These are phyloP conservation scores for Dryas octopetala DNA, from an alignment of 306 rosid species.

Conservation along the genomic window DNA sequence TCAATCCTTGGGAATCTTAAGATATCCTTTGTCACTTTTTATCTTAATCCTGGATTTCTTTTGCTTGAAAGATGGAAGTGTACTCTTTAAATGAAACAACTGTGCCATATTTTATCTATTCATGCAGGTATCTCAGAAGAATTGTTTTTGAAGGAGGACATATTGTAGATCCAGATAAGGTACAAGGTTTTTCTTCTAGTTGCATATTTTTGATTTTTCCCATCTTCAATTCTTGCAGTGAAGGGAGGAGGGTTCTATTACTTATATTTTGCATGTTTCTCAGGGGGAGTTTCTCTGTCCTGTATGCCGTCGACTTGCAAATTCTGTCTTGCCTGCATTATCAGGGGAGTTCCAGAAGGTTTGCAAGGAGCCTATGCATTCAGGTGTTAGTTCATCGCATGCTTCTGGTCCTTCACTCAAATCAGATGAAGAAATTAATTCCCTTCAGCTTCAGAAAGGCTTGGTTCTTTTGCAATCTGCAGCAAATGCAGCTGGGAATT, in stretches of 20 bases:
- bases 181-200: slow-evolving; percentile 18
- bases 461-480: slow-evolving; percentile 68
- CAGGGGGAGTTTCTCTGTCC: slow-evolving; percentile 99
- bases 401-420: slow-evolving; percentile 31
- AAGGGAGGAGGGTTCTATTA: slow-evolving; percentile 18
- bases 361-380: slow-evolving; percentile 41
- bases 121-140: slow-evolving; percentile 76
- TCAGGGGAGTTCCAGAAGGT: slow-evolving; percentile 54
- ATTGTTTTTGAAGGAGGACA: slow-evolving; percentile 98
- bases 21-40: slow-evolving; percentile 1
- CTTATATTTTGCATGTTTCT: slow-evolving; percentile 16
- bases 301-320: slow-evolving; percentile 92
- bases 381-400: slow-evolving; percentile 37
- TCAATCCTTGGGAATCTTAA: not conserved
- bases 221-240: slow-evolving; percentile 7
- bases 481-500: slow-evolving; percentile 58
- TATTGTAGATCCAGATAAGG: slow-evolving; percentile 96
- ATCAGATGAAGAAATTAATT: slow-evolving; percentile 36
- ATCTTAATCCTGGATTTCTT: slow-evolving; percentile 7
- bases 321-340: slow-evolving; percentile 75
- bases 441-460: slow-evolving; percentile 58
- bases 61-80: not conserved
- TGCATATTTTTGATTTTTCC: not conserved
- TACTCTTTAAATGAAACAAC: not conserved
- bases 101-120: slow-evolving; percentile 15